Percentiles rank a stretch among this genome's conserved stretches.
phyloP scores from a whole-genome alignment of 192 early-diverging fungal species.

The Coemansia sp. region DNA sequence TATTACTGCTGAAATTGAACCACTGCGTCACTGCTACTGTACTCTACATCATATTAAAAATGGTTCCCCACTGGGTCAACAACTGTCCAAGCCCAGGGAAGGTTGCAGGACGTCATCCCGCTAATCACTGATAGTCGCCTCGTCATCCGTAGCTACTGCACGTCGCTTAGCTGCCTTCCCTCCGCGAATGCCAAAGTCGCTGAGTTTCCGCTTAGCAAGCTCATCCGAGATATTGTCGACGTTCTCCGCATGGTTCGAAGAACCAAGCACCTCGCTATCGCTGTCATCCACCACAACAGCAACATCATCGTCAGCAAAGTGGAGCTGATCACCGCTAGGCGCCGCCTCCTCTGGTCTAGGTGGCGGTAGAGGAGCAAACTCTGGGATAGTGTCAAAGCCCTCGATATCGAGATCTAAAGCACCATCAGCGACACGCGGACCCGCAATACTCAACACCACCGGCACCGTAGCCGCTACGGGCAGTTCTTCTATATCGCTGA shows the following conservation, averaged over 20 bases:
- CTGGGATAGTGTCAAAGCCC: conserved; percentile 28
- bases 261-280: conserved; percentile 12
- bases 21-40: conserved; percentile 1
- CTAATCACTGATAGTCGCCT: neutral
- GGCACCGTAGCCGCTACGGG: conserved; percentile 10
- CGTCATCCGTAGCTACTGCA: conserved; percentile 12
- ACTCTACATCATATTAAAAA: neutral
- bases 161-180: conserved; percentile 16
- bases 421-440: neutral
- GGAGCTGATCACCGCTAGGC: neutral
- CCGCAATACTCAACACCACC: conserved; percentile 34
- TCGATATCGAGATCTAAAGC: conserved; percentile 16
- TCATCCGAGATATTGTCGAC: conserved; percentile 20
- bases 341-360: neutral
- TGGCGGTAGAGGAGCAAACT: conserved; percentile 30
- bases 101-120: neutral
- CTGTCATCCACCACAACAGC: conserved; percentile 10
- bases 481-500: neutral
- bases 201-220: conserved; percentile 26
- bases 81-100: neutral
- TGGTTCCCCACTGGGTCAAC: neutral
- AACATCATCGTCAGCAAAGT: conserved; percentile 1
- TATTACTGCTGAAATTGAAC: neutral
- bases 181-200: neutral
- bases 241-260: neutral